Evolutionary conservation across 106 monocot species (phyloP), one percentile per base, ranked within the genome.

Genomic region (Platanthera guangdongensis): DNA sequence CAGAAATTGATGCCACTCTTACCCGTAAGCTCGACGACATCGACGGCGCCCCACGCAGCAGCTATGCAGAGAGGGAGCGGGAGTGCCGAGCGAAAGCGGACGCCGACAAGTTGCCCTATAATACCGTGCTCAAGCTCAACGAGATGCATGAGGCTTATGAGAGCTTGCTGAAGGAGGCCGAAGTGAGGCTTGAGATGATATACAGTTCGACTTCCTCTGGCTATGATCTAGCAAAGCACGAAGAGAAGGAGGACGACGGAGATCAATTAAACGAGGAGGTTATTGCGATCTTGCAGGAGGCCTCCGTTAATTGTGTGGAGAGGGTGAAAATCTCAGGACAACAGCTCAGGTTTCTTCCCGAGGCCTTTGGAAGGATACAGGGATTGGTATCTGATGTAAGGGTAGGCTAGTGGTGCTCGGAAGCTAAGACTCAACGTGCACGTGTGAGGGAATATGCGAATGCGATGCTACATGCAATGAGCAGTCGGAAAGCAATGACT

Each of bases 121-220:
- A 78, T 73, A 91, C 93, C 11, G 81, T 96, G 57, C 45, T 93
- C 50, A 84, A 87, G 80, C 82, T 96, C 45, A 91, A 96, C 13
- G 88, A 87, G 76, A 96, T 89, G 91, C 91, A 93, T 71, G 87
- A 81, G 81, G 87, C 88, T 25, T 96, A 96, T 67, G 87, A 82
- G 84, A 73, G 19, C 6, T 69, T 96, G 72, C 82, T 96, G 75
- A 87, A 71, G 84, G 91, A 91, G 9, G 89, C 93, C 16, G 96
- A 96, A 84, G 85, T 78, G 81, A 76, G 84, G 86, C 80, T 96
- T 22, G 83, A 77, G 19, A 77, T 77, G 82, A 93, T 96, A 7
- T 96, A 96, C 63, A 71, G 72, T 6, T 68, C 75, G 7, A 48
- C 74, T 30, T 9, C 25, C 11, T 18, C 7, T n/a, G 6, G 18